These are phyloP conservation scores for Phytophthora vignae DNA, from an alignment of 352 stramenopile species.

Conservation along the genomic window DNA sequence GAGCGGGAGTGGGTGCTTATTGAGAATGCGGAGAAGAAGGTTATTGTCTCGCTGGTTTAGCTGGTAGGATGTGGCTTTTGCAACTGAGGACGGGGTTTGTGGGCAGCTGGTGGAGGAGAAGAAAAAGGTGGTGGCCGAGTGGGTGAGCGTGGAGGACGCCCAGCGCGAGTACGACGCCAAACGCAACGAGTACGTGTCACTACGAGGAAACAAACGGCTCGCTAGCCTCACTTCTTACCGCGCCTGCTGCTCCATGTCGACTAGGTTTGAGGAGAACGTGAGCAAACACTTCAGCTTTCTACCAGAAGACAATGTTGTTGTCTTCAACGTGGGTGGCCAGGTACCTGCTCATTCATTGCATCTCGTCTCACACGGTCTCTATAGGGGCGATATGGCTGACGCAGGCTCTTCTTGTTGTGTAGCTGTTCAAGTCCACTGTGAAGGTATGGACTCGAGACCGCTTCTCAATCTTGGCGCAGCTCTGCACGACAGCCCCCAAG, in stretches of 20 bases:
- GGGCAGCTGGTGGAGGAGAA: constrained; percentile 75
- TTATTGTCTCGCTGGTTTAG: constrained; percentile 3
- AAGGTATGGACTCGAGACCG: constrained; percentile 78
- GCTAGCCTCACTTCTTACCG: not conserved
- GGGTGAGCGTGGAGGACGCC: constrained; percentile 68
- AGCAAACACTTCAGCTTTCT: constrained; percentile 69
- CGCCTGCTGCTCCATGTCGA: not conserved
- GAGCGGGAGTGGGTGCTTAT: constrained; percentile 72
- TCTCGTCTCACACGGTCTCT: not conserved
- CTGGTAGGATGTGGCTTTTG: not conserved
- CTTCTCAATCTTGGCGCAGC: constrained; percentile 84
- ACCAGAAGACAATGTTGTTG: constrained; percentile 50
- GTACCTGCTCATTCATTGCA: constrained; percentile 14
- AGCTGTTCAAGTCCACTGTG: constrained; percentile 81
- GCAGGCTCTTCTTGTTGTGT: not conserved
- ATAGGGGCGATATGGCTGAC: not conserved
- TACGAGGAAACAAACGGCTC: not conserved
- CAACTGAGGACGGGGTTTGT: not conserved
- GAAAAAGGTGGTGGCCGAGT: constrained; percentile 78
- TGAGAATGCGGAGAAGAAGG: constrained; percentile 70
- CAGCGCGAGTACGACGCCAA: constrained; percentile 74
- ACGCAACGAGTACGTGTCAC: constrained; percentile 51
- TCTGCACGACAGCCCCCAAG: constrained; percentile 74
- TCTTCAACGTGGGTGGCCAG: constrained; percentile 80
- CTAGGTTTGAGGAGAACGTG: constrained; percentile 70